Base-by-base conservation (phyloP, 176 grass and related monocot genomes). In the Oryza brachyantha region DNA sequence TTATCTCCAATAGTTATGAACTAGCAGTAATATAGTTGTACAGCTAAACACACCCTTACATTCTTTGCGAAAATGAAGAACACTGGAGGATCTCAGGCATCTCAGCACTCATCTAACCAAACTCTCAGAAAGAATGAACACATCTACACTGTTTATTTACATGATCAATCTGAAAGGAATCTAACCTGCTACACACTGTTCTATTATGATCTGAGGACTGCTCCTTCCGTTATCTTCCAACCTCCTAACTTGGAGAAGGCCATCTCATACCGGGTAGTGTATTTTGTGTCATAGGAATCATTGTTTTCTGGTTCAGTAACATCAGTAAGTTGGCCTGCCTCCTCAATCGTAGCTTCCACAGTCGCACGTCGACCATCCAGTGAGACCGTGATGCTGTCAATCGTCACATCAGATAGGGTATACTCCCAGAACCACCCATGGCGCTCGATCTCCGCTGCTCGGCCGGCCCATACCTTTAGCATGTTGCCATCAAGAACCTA, bases 341-440 rank as follows among this genome's bases (percentile, higher is more conserved):
- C 96, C 64, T 95, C 88, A 10, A 99, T 95, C 0, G 81, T 99
- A 8, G 90, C 92, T 83, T 99, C 96, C n/a, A 99, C 87, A 0
- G 77, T 86, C 24, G 92, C 92, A 7, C 90, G 85, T 1, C 46
- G 68, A 17, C 96, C 92, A 17, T 93, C 82, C 64, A 81, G 43
- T 59, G 96, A 95, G 41, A 99, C 22, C 0, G 90, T 95, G 67
- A 99, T 74, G 16, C 92, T 95, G 22, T 99, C 92, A 0, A 99
- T 72, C 0, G 86, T 81, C 79, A 95, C 83, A 13, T 86, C 82
- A 1, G 91, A 80, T 3, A 95, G 77, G 2, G 72, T 74, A 83
- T 95, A 95, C 45, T 95, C 90, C 96, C 96, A 99, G 75, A 90
- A 90, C 96, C 96, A 99, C 50, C 86, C 90, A 22, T 80, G 90